A percentile compares a stretch with the other conserved stretches of the same genome.
phyloP scores from a whole-genome alignment of 192 early-diverging fungal genomes.

The Umbelopsis isabellina region DNA sequence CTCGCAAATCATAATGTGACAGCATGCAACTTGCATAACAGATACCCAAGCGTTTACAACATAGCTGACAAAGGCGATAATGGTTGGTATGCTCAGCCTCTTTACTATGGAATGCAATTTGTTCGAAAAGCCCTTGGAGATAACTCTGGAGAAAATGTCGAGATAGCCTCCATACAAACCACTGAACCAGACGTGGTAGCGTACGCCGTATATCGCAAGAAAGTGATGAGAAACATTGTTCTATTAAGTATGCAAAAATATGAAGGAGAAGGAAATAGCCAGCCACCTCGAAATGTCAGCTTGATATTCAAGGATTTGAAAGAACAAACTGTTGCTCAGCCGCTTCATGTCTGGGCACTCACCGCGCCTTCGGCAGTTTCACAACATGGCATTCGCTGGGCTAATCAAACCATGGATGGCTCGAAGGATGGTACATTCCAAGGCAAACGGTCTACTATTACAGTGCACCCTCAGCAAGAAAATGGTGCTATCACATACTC shows the following conservation, averaged over 20 bases:
- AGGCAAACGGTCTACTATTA: not conserved
- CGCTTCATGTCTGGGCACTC: not conserved
- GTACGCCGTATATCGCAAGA: not conserved
- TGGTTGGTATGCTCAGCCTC: not conserved
- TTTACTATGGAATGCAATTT: not conserved
- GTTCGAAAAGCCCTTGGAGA: not conserved
- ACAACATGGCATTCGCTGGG: not conserved
- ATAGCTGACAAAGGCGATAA: not conserved
- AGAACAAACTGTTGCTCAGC: not conserved
- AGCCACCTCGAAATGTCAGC: not conserved
- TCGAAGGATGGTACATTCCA: not conserved
- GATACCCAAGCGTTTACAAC: constrained; percentile 8
- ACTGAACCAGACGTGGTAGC: not conserved
- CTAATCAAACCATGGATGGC: constrained; percentile 12
- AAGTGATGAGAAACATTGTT: not conserved
- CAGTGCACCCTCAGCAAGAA: not conserved
- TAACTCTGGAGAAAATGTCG: not conserved
- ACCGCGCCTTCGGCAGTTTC: not conserved
- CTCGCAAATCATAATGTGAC: constrained; percentile 1
- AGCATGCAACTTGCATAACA: constrained; percentile 4
- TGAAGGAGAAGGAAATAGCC: too few species aligned
- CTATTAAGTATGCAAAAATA: not conserved
- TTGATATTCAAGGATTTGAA: not conserved
- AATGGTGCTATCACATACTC: not conserved
- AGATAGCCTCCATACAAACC: not conserved